A percentile compares a stretch with the other conserved stretches of the same genome.
Conservation (phyloP, 2,329 filamentous ascomycete genomes). For the Fusarium cyanostomum region DNA sequence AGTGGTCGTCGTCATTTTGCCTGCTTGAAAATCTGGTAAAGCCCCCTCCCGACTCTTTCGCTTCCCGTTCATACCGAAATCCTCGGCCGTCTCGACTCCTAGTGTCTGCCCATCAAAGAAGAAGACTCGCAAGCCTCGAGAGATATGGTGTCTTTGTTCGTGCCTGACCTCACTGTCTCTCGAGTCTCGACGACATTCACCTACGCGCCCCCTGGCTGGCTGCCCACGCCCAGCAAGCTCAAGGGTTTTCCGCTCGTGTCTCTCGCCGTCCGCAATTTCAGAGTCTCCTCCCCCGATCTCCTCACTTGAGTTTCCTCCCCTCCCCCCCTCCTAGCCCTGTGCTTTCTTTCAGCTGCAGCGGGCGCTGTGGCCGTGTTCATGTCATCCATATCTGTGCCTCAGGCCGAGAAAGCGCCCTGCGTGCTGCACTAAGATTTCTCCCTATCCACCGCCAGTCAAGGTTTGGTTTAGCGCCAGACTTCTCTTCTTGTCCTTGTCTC, state of each 20-base stretch:
- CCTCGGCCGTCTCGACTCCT: conserved; percentile 31
- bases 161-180: conserved; percentile 14
- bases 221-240: conserved; percentile 31
- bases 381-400: conserved; percentile 37
- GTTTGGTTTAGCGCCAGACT: conserved; percentile 49
- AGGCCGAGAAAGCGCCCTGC: conserved; percentile 37
- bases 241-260: conserved; percentile 30
- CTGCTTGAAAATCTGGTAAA: conserved; percentile 45
- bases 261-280: conserved; percentile 44
- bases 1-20: conserved; percentile 38
- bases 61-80: conserved; percentile 41
- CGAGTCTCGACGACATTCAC: conserved; percentile 23
- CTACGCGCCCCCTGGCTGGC: conserved; percentile 26
- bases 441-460: conserved; percentile 49
- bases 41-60: conserved; percentile 42
- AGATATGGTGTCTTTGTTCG: conserved; percentile 21
- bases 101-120: conserved; percentile 34
- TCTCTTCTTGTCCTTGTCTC: conserved; percentile 39
- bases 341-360: conserved; percentile 33
- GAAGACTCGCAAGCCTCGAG: conserved; percentile 30
- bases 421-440: conserved; percentile 47
- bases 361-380: conserved; percentile 20
- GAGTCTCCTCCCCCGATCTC: conserved; percentile 27
- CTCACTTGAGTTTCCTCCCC: conserved; percentile 15
- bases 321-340: conserved; percentile 25